These are phyloP conservation scores for Clohesyomyces aquaticus DNA, from an alignment of 495 filamentous ascomycete species.

Conservation along the genomic window DNA sequence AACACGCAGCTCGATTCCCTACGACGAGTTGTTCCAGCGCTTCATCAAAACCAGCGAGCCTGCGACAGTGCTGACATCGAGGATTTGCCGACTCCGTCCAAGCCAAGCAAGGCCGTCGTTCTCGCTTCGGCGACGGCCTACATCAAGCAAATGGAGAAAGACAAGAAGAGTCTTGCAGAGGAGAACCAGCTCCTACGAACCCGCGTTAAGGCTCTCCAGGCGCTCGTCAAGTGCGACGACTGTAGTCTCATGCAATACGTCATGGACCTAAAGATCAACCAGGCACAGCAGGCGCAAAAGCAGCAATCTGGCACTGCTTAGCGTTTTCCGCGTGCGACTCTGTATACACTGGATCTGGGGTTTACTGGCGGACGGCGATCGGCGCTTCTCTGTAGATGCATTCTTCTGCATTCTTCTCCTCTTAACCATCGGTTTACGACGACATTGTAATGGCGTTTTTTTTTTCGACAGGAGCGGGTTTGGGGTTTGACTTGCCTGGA, in stretches of 20 bases:
- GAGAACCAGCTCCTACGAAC: constrained; percentile 37
- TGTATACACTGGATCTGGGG: too few species aligned
- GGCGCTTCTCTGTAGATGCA: background rate
- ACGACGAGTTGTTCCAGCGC: constrained; percentile 37
- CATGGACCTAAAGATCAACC: constrained; percentile 42
- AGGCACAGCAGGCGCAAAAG: constrained; percentile 3
- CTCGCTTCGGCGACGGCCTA: constrained; percentile 41
- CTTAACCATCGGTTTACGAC: background rate
- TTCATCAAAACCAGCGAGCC: constrained; percentile 33
- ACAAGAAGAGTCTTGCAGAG: constrained; percentile 33
- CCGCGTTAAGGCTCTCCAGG: constrained; percentile 39
- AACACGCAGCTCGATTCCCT: constrained; percentile 44
- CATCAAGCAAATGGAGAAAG: constrained; percentile 45
- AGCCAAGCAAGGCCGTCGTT: constrained; percentile 43
- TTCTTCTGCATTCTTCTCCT: background rate
- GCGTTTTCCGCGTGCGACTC: too few species aligned
- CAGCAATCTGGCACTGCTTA: too few species aligned
- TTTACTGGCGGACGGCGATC: too few species aligned
- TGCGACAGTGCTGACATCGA: constrained; percentile 40
- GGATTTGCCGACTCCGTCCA: constrained; percentile 38
- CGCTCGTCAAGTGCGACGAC: constrained; percentile 45
- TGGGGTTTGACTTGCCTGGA: constrained; percentile 5
- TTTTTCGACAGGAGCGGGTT: background rate
- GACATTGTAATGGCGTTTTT: background rate
- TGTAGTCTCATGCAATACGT: constrained; percentile 44